These are phyloP conservation scores for Brassica balearica DNA, from an alignment of 441 rosid species.

Conservation along the genomic window DNA sequence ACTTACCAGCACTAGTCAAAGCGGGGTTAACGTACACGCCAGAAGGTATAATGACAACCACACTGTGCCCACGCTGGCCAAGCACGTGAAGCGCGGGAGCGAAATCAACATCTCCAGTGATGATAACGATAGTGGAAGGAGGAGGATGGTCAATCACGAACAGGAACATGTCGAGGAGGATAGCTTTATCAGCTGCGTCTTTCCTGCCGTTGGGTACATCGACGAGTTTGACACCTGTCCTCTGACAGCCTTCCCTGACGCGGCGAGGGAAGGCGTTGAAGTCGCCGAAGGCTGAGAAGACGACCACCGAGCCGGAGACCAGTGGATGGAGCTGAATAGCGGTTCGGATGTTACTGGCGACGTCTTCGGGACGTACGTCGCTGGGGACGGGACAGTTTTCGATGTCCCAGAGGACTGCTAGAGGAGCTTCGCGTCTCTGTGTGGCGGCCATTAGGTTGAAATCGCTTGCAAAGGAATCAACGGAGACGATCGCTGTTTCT, in stretches of 20 bases:
- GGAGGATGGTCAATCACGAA: slow-evolving; percentile 92
- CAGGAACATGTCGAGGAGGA: slow-evolving; percentile 93
- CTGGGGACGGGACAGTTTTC: slow-evolving; percentile 94
- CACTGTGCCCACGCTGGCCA: slow-evolving; percentile 90
- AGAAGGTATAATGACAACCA: slow-evolving; percentile 89
- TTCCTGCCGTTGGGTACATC: slow-evolving; percentile 98
- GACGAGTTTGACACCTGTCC: slow-evolving; percentile 91
- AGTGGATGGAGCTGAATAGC: slow-evolving; percentile 87
- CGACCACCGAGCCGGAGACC: slow-evolving; percentile 71
- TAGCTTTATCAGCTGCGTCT: slow-evolving; percentile 98
- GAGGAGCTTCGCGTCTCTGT: slow-evolving; percentile 66
- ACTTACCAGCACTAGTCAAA: slow-evolving; percentile 84
- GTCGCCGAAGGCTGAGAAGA: slow-evolving; percentile 95
- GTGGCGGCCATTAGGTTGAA: slow-evolving; percentile 27
- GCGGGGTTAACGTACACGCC: slow-evolving; percentile 87
- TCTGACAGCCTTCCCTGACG: slow-evolving; percentile 95
- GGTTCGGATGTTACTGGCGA: slow-evolving; percentile 89
- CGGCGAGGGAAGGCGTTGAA: slow-evolving; percentile 91
- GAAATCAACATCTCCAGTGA: slow-evolving; percentile 97
- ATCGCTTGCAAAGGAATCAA: slow-evolving; percentile 25
- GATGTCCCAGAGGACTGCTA: slow-evolving; percentile 94
- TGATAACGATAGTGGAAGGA: slow-evolving; percentile 84
- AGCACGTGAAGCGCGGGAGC: slow-evolving; percentile 94
- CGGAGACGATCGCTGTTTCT: slow-evolving; percentile 35
- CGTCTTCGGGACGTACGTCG: slow-evolving; percentile 93